Evolutionary conservation across 1,284 basidiomycete species (phyloP), one percentile per base, ranked within the genome.

Genomic region (Ustilago tritici): DNA sequence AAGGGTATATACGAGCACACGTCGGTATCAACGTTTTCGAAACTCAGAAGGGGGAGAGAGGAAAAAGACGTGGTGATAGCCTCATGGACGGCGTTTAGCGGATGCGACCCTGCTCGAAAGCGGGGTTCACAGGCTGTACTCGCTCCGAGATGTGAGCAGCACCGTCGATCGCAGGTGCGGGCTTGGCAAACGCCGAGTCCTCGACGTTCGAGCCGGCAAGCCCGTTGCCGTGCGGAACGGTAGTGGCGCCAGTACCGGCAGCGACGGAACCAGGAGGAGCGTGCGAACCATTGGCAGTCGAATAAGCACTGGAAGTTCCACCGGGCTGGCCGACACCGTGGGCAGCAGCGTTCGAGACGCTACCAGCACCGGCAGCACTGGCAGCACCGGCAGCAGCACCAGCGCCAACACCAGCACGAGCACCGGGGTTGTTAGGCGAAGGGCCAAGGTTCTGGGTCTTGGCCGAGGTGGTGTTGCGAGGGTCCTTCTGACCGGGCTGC

Each of bases 371-470:
- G 14, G 34, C 36, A n/a, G 3, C 11, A 38, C 4, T 1, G 4
- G 15, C 35, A 23, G 35, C 43, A 50, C n/a, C 54, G 10, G 46
- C 50, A 17, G 23, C n/a, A 14, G 32, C 70, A n/a, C 35, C 56
- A 49, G 35, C 54, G 41, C 58, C 59, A 14, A 55, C 56, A 46
- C 36, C 23, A 28, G 23, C 23, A 28, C 23, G 23, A 23, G 23
- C 67, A 63, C 70, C 66, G 14, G 75, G 19, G 46, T 61, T 66
- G 57, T 54, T 65, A 53, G 75, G 62, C 63, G 70, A 73, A 32
- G 74, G 74, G 36, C 74, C 69, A 46, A 76, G 65, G 74, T 76
- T 71, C 60, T 71, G 69, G 31, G 65, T 55, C 71, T 70, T 71
- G 68, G 68, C 23, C 31, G 68, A 75, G 10, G 61, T 53, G 11